Conservation (phyloP, 306 rosid species). For the Acacia acuminata region DNA sequence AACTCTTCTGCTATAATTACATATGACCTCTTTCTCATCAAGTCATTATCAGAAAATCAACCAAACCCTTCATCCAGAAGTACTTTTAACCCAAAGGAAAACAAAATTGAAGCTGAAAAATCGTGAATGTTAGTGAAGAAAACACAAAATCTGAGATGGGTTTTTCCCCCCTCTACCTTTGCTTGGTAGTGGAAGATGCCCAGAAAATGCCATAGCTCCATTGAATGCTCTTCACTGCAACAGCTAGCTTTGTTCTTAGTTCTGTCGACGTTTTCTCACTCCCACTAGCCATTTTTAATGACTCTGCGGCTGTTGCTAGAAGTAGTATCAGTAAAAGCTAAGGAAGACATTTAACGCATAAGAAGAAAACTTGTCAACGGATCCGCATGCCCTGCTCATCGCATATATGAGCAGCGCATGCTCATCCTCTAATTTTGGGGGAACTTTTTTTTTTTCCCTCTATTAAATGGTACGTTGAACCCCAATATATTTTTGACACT, state of each 20-base stretch:
- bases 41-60: not conserved
- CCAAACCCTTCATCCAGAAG: not conserved
- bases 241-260: constrained; percentile 67
- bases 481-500: too few species aligned
- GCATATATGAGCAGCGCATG: too few species aligned
- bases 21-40: not conserved
- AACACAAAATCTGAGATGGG: not conserved
- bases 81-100: not conserved
- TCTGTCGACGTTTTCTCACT: constrained; percentile 45
- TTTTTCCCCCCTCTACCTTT: constrained; percentile 48
- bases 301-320: not conserved
- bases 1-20: not conserved
- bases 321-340: not conserved
- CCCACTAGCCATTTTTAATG: constrained; percentile 46
- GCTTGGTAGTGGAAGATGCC: constrained; percentile 62
- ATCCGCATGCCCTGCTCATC: too few species aligned
- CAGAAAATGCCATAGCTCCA: constrained; percentile 96
- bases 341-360: constrained; percentile 2
- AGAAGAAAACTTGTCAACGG: not conserved
- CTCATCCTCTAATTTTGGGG: too few species aligned
- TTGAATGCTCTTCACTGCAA: constrained; percentile 77
- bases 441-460: too few species aligned
- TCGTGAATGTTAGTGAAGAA: not conserved
- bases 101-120: constrained; percentile 15
- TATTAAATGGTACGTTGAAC: too few species aligned